Conservation (phyloP, 2,329 filamentous ascomycete species). For the Emergomyces pasteurianus region DNA sequence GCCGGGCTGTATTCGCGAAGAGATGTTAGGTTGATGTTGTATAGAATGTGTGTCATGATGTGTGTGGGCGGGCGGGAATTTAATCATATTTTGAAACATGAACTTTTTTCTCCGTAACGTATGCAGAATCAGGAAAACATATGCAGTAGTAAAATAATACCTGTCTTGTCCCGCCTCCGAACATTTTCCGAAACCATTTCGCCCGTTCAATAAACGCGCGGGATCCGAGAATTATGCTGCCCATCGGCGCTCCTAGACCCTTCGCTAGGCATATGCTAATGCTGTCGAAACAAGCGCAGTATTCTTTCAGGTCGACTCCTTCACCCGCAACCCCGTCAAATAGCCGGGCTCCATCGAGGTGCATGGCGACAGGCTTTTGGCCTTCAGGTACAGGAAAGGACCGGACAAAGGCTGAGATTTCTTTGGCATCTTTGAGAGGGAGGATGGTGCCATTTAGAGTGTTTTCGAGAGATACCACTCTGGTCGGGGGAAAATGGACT, state of each 20-base stretch:
- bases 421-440: slow-evolving; percentile 17
- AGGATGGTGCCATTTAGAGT: slow-evolving; percentile 19
- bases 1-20: slow-evolving; percentile 12
- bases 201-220: slow-evolving; percentile 19
- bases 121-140: not conserved
- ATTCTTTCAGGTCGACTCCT: slow-evolving; percentile 16
- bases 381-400: slow-evolving; percentile 15
- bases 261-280: slow-evolving; percentile 24
- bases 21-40: not conserved
- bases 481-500: slow-evolving; percentile 21
- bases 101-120: not conserved
- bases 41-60: not conserved
- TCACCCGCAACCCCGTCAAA: slow-evolving; percentile 19
- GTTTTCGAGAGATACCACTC: slow-evolving; percentile 20
- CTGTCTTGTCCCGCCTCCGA: slow-evolving; percentile 23
- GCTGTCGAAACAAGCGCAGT: slow-evolving; percentile 22
- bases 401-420: slow-evolving; percentile 20
- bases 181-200: slow-evolving; percentile 21
- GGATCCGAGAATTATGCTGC: slow-evolving; percentile 20
- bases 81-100: not conserved
- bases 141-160: slow-evolving; percentile 2
- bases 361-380: slow-evolving; percentile 18
- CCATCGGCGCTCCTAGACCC: slow-evolving; percentile 23
- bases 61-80: not conserved
- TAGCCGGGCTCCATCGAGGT: slow-evolving; percentile 22